Evolutionary conservation across 2,329 filamentous ascomycete genomes (phyloP).

Genomic region (Atkinsonella texensis): DNA sequence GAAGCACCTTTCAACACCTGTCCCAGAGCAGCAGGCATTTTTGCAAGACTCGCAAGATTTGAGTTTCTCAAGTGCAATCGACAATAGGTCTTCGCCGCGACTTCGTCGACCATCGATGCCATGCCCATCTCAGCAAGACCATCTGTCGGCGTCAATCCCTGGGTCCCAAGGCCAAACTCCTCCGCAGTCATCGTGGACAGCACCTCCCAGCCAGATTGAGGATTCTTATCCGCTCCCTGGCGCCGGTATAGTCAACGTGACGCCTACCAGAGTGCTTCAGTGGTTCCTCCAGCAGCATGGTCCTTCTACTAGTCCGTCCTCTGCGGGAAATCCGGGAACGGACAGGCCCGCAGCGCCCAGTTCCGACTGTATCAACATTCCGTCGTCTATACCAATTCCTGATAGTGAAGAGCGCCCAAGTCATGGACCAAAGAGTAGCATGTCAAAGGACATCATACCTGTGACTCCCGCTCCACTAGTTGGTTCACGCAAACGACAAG

Average conservation of each 20-base stretch:
- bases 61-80: slow-evolving; percentile 33
- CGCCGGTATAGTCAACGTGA: slow-evolving; percentile 17
- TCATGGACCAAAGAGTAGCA: not conserved
- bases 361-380: slow-evolving; percentile 7
- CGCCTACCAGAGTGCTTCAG: slow-evolving; percentile 39
- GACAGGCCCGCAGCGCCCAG: not conserved
- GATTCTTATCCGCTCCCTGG: slow-evolving; percentile 39
- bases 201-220: slow-evolving; percentile 37
- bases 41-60: slow-evolving; percentile 25
- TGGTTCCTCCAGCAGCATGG: slow-evolving; percentile 31
- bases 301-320: not conserved
- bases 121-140: not conserved
- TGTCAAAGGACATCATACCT: slow-evolving; percentile 12
- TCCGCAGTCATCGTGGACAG: slow-evolving; percentile 26
- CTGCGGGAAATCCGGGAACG: slow-evolving; percentile 10
- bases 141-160: not conserved
- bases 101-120: slow-evolving; percentile 7
- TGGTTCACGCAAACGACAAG: not conserved
- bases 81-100: slow-evolving; percentile 28
- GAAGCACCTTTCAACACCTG: slow-evolving; percentile 7
- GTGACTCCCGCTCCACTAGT: slow-evolving; percentile 12
- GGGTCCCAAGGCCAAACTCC: not conserved
- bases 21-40: slow-evolving; percentile 12
- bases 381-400: slow-evolving; percentile 15
- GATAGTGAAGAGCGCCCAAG: not conserved